Percentiles rank a stretch among this genome's conserved stretches.
phyloP scores from a whole-genome alignment of 768 basidiomycete genomes.

The Galerina sulciceps region DNA sequence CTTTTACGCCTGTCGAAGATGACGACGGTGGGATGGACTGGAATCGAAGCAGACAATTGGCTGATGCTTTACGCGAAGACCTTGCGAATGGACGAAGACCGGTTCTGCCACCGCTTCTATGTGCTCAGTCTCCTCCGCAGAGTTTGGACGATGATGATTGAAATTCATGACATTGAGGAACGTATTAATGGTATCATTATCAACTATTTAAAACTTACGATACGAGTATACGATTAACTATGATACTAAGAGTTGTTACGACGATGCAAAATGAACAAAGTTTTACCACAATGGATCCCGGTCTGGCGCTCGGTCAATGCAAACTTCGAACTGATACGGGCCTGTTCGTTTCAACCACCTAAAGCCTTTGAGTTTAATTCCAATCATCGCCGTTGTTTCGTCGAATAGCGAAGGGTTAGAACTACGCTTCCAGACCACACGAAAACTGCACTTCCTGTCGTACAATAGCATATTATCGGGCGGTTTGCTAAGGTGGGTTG shows the following conservation, averaged over 20 bases:
- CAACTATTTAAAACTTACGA: neutral
- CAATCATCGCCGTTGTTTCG: conserved; percentile 14
- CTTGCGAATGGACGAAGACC: conserved; percentile 32
- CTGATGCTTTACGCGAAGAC: conserved; percentile 32
- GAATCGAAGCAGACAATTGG: conserved; percentile 38
- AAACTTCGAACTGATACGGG: conserved; percentile 21
- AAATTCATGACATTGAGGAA: too few species aligned
- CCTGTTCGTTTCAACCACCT: conserved; percentile 20
- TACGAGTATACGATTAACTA: neutral
- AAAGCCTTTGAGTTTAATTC: conserved; percentile 19
- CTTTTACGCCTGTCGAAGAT: conserved; percentile 32
- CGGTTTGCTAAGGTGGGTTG: conserved; percentile 10
- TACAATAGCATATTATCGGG: conserved; percentile 39
- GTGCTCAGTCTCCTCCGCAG: conserved; percentile 31
- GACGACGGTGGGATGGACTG: conserved; percentile 38
- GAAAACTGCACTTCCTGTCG: conserved; percentile 42
- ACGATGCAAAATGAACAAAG: neutral
- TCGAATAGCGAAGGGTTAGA: conserved; percentile 13
- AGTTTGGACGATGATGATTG: neutral
- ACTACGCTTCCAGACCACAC: conserved; percentile 28
- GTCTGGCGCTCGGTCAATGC: conserved; percentile 19
- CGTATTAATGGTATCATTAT: neutral
- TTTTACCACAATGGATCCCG: conserved; percentile 22
- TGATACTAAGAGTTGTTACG: neutral
- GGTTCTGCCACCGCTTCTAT: conserved; percentile 31